Conservation (phyloP, 2,329 filamentous ascomycete genomes). For the Phialocephala subalpina region DNA sequence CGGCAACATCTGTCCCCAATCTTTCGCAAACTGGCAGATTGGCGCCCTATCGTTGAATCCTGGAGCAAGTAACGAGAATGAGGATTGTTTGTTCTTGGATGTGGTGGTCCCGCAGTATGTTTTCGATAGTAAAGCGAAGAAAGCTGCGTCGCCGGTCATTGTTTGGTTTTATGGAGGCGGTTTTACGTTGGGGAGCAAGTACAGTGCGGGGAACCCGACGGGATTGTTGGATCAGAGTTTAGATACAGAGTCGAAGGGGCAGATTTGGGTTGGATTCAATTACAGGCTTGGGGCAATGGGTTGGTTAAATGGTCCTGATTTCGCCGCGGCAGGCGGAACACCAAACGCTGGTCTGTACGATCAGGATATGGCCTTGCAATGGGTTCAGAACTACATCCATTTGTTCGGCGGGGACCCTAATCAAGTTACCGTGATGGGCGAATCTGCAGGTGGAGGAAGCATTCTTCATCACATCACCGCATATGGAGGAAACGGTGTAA, state of each 20-base stretch:
- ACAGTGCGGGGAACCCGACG: constrained; percentile 1
- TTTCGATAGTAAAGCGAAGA: background rate
- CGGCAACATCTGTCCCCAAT: constrained; percentile 10
- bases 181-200: constrained; percentile 5
- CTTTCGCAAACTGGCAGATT: constrained; percentile 12
- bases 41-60: constrained; percentile 16
- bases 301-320: constrained; percentile 62
- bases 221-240: constrained; percentile 4
- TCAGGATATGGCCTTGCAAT: constrained; percentile 60
- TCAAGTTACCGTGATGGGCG: constrained; percentile 67
- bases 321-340: constrained; percentile 44
- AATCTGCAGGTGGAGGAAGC: constrained; percentile 57
- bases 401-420: constrained; percentile 64
- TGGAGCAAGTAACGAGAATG: constrained; percentile 17
- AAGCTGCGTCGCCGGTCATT: constrained; percentile 45
- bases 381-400: constrained; percentile 65
- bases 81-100: constrained; percentile 54
- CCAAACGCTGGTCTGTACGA: constrained; percentile 59
- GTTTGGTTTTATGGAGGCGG: constrained; percentile 56
- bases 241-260: background rate
- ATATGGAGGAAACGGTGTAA: constrained; percentile 48
- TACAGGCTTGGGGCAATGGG: constrained; percentile 72
- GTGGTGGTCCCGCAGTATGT: constrained; percentile 47
- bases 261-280: constrained; percentile 48
- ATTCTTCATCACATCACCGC: constrained; percentile 53